Evolutionary conservation across 371 early-diverging fungal genomes (phyloP).

Genomic region (Vairimorpha ceranae): DNA sequence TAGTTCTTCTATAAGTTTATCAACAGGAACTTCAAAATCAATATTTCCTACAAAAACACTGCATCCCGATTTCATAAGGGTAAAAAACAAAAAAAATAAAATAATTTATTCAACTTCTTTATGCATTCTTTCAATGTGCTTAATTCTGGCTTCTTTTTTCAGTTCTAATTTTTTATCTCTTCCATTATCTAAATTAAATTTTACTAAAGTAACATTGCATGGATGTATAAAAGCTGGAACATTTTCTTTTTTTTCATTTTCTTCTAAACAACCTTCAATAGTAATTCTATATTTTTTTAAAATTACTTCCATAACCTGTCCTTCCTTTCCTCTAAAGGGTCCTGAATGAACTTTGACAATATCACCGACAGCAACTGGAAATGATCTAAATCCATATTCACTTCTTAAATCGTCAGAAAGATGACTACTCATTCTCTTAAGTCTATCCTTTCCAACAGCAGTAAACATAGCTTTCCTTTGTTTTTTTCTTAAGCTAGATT

Average conservation of each 20-base stretch:
- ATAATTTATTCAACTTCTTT: neutral
- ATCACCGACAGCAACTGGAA: slow-evolving; percentile 58
- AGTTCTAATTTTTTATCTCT: slow-evolving; percentile 52
- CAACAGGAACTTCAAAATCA: slow-evolving; percentile 63
- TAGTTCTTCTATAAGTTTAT: slow-evolving; percentile 62
- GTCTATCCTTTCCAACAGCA: slow-evolving; percentile 48
- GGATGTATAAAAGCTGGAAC: slow-evolving; percentile 50
- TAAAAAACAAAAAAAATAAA: neutral
- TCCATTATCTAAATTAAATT: slow-evolving; percentile 53
- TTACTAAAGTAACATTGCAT: slow-evolving; percentile 57
- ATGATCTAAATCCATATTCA: slow-evolving; percentile 54
- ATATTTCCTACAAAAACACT: slow-evolving; percentile 65
- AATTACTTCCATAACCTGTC: slow-evolving; percentile 55
- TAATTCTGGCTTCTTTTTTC: slow-evolving; percentile 36
- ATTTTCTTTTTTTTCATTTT: slow-evolving; percentile 38
- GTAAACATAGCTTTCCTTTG: slow-evolving; percentile 61
- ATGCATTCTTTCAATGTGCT: slow-evolving; percentile 19
- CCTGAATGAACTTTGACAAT: slow-evolving; percentile 58
- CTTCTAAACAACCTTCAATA: slow-evolving; percentile 57
- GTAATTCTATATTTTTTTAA: slow-evolving; percentile 50
- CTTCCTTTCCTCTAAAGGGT: slow-evolving; percentile 54
- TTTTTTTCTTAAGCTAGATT: slow-evolving; percentile 59
- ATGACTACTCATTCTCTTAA: slow-evolving; percentile 51
- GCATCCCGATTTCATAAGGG: slow-evolving; percentile 61
- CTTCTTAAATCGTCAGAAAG: slow-evolving; percentile 59